Percentiles rank a stretch among this genome's conserved stretches.
These are phyloP conservation scores for Xylaria digitata DNA, from an alignment of 2,329 filamentous ascomycete species.

Conservation along the genomic window DNA sequence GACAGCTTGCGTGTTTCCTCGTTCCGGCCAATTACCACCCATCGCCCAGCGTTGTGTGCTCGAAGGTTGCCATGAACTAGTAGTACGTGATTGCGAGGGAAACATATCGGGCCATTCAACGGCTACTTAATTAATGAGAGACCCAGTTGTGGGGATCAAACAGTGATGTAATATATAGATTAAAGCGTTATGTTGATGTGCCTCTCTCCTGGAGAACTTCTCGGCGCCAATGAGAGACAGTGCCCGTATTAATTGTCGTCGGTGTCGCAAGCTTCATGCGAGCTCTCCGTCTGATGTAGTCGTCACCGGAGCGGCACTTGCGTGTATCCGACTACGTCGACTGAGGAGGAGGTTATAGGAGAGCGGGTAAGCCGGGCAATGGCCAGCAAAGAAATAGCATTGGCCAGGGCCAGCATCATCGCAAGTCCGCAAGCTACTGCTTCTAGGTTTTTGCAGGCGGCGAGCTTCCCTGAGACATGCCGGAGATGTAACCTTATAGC, in stretches of 20 bases:
- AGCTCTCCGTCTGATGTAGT: not conserved
- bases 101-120: not conserved
- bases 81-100: not conserved
- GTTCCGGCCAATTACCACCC: not conserved
- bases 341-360: not conserved
- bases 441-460: slow-evolving; percentile 31
- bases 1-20: slow-evolving; percentile 8
- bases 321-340: not conserved
- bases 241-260: not conserved
- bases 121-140: slow-evolving; percentile 1
- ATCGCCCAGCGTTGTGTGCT: not conserved
- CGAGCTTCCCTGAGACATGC: slow-evolving; percentile 21
- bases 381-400: not conserved
- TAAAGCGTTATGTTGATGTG: slow-evolving; percentile 6
- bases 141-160: not conserved
- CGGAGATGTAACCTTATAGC: slow-evolving; percentile 27
- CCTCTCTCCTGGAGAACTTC: not conserved
- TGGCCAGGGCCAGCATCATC: slow-evolving; percentile 5
- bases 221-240: not conserved
- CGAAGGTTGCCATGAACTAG: not conserved
- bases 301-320: not conserved
- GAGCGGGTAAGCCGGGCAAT: not conserved
- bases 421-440: slow-evolving; percentile 3
- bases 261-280: not conserved
- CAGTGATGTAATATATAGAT: slow-evolving; percentile 5